Conservation (phyloP, 2,329 filamentous ascomycete genomes). For the Aspergillus niger region DNA sequence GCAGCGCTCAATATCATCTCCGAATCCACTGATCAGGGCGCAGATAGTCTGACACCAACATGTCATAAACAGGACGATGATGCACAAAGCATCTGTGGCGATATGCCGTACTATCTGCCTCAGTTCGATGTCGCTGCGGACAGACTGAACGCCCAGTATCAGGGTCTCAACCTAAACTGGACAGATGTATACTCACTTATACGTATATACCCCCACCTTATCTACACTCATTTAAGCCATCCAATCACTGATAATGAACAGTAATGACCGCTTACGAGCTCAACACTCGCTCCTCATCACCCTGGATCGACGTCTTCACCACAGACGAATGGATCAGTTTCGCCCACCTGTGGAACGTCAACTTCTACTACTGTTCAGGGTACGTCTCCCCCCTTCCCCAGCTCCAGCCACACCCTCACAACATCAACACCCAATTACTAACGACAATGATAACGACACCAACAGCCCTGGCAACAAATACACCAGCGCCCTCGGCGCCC, state of each 20-base stretch:
- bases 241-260: background rate
- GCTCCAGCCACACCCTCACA: too few species aligned
- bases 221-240: background rate
- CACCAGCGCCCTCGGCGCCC: slow-evolving; percentile 24
- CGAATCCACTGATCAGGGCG: slow-evolving; percentile 22
- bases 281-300: slow-evolving; percentile 21
- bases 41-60: slow-evolving; percentile 23
- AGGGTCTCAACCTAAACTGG: slow-evolving; percentile 21
- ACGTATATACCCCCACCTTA: slow-evolving; percentile 10
- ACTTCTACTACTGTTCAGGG: slow-evolving; percentile 28
- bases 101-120: slow-evolving; percentile 11
- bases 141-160: slow-evolving; percentile 25
- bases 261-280: slow-evolving; percentile 26
- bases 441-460: background rate
- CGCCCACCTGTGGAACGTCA: slow-evolving; percentile 22
- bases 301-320: slow-evolving; percentile 28
- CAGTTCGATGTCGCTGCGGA: slow-evolving; percentile 23
- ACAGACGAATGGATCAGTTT: slow-evolving; percentile 27
- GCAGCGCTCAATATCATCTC: slow-evolving; percentile 28
- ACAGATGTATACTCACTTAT: slow-evolving; percentile 25
- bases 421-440: background rate
- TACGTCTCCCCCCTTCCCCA: background rate
- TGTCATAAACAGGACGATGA: slow-evolving; percentile 18
- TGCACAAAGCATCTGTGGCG: slow-evolving; percentile 13
- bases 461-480: slow-evolving; percentile 23